Conservation (phyloP, 2,329 filamentous ascomycete species). For the Botryosphaeria dothidea region DNA sequence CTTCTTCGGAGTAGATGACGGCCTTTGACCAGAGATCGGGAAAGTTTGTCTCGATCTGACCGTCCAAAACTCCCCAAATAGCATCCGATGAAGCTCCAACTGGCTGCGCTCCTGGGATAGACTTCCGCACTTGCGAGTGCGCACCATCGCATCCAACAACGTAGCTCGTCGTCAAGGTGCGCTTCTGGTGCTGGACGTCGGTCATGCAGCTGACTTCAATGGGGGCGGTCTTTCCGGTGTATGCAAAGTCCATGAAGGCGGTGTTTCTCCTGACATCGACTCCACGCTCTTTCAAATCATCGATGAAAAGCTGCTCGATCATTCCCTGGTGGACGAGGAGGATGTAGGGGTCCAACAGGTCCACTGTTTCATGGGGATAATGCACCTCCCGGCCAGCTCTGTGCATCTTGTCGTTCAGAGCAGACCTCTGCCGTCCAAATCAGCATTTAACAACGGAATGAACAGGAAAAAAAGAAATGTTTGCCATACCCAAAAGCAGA, state of each 20-base stretch:
- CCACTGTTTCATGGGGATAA: slow-evolving; percentile 56
- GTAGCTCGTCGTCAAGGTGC: slow-evolving; percentile 59
- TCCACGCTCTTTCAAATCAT: slow-evolving; percentile 67
- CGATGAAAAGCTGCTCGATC: slow-evolving; percentile 69
- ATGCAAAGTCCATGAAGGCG: slow-evolving; percentile 57
- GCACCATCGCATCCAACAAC: slow-evolving; percentile 74
- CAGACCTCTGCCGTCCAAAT: slow-evolving; percentile 33
- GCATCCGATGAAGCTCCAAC: slow-evolving; percentile 55
- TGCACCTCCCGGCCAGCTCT: slow-evolving; percentile 67
- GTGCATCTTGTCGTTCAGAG: slow-evolving; percentile 47
- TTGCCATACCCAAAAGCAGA: slow-evolving; percentile 65
- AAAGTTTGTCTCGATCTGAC: slow-evolving; percentile 69
- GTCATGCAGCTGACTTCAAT: slow-evolving; percentile 47
- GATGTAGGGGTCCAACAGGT: slow-evolving; percentile 56
- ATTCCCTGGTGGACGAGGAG: slow-evolving; percentile 70
- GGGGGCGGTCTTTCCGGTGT: slow-evolving; percentile 37
- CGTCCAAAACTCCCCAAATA: slow-evolving; percentile 73
- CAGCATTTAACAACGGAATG: neutral
- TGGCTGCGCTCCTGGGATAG: slow-evolving; percentile 48
- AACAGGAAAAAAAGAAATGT: neutral
- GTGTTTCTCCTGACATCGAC: slow-evolving; percentile 64
- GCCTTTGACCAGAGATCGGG: slow-evolving; percentile 76
- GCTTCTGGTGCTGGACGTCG: slow-evolving; percentile 36
- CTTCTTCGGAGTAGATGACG: slow-evolving; percentile 65
- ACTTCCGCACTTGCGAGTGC: slow-evolving; percentile 68